Conservation (phyloP, 805 yeast species). For the Saturnispora halmiae region DNA sequence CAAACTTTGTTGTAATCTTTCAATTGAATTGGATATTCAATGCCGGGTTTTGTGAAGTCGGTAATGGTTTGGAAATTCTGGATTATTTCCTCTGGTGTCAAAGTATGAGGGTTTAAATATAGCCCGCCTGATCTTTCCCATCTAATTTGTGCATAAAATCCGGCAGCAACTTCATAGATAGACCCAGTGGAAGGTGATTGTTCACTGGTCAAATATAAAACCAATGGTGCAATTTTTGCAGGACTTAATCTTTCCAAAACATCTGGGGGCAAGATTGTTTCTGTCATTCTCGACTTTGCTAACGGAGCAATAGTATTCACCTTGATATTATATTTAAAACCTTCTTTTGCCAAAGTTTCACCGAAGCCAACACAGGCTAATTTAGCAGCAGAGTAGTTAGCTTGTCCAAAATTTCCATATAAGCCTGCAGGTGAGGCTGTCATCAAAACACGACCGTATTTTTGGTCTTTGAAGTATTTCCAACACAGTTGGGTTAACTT, state of each 20-base stretch:
- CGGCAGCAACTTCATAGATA: slow-evolving; percentile 90
- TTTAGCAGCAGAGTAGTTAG: slow-evolving; percentile 92
- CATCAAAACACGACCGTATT: slow-evolving; percentile 81
- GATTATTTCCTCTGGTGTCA: slow-evolving; percentile 81
- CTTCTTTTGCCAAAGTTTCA: slow-evolving; percentile 93
- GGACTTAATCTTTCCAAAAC: slow-evolving; percentile 74
- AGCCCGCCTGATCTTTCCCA: slow-evolving; percentile 93
- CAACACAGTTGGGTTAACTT: slow-evolving; percentile 83
- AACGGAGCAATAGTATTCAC: slow-evolving; percentile 89
- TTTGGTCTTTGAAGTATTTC: slow-evolving; percentile 79
- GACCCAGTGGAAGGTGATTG: slow-evolving; percentile 56
- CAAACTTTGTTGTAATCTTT: slow-evolving; percentile 61
- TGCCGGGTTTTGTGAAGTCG: slow-evolving; percentile 50
- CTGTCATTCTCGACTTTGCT: slow-evolving; percentile 96
- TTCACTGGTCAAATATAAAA: slow-evolving; percentile 69
- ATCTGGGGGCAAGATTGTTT: slow-evolving; percentile 77
- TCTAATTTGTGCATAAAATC: slow-evolving; percentile 81
- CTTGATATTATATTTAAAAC: slow-evolving; percentile 69
- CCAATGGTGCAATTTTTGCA: slow-evolving; percentile 87
- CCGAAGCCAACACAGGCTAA: slow-evolving; percentile 83
- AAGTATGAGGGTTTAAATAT: slow-evolving; percentile 63
- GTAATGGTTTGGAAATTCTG: slow-evolving; percentile 53
- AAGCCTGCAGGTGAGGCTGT: slow-evolving; percentile 97
- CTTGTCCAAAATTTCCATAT: slow-evolving; percentile 94
- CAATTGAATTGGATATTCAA: slow-evolving; percentile 61